Evolutionary conservation across 768 basidiomycete genomes (phyloP).

Genomic region (Boletus sensibilis): DNA sequence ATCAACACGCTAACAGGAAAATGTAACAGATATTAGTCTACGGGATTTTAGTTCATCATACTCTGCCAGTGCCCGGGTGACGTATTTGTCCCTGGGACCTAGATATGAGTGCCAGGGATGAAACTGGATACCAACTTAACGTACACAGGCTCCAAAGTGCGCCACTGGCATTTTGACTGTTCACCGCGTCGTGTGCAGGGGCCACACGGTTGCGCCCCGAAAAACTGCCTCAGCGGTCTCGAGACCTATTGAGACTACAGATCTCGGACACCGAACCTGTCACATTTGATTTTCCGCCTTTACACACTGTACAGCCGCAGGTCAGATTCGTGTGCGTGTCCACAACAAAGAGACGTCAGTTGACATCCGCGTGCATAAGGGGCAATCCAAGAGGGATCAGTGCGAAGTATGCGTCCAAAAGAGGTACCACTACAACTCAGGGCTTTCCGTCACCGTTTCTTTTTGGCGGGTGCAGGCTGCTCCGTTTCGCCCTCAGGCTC

Average conservation of each 20-base stretch:
- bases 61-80: constrained; percentile 70
- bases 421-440: constrained; percentile 79
- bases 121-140: constrained; percentile 27
- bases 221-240: constrained; percentile 25
- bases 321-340: constrained; percentile 1
- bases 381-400: constrained; percentile 14
- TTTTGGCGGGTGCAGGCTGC: constrained; percentile 64
- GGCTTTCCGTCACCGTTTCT: constrained; percentile 79
- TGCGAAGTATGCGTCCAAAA: constrained; percentile 16
- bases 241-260: constrained; percentile 8
- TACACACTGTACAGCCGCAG: constrained; percentile 58
- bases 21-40: constrained; percentile 15
- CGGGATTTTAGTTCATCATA: constrained; percentile 73
- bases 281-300: constrained; percentile 87
- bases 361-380: background rate
- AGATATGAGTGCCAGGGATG: constrained; percentile 11
- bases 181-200: constrained; percentile 81
- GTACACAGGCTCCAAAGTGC: constrained; percentile 77
- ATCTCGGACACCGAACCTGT: constrained; percentile 64
- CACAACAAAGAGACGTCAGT: constrained; percentile 2
- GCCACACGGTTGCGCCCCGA: constrained; percentile 75
- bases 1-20: constrained; percentile 7
- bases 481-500: constrained; percentile 55
- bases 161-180: constrained; percentile 80
- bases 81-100: constrained; percentile 68